phyloP scores from a whole-genome alignment of 2,329 filamentous ascomycete genomes.

The Cercospora brassicicola region DNA sequence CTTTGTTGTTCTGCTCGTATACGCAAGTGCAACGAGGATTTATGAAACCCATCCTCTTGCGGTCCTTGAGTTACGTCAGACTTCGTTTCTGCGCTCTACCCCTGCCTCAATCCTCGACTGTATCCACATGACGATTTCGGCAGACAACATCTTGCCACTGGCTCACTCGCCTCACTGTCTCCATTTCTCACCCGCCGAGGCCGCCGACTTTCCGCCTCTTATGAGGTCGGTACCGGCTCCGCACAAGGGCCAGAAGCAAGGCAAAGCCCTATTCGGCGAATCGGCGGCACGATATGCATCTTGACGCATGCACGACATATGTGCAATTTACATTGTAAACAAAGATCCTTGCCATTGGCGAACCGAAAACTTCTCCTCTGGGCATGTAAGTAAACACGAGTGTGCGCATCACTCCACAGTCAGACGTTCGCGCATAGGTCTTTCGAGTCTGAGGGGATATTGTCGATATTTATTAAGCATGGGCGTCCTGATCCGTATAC shows the following conservation, averaged over 20 bases:
- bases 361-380: neutral
- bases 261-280: constrained; percentile 4
- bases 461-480: constrained; percentile 4
- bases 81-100: constrained; percentile 1
- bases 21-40: neutral
- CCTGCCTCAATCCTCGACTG: neutral
- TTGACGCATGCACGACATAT: constrained; percentile 11
- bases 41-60: constrained; percentile 4
- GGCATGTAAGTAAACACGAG: neutral
- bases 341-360: constrained; percentile 1
- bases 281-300: constrained; percentile 2
- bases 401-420: constrained; percentile 2
- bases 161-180: constrained; percentile 6
- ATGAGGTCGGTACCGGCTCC: constrained; percentile 2
- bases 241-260: neutral
- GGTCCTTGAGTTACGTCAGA: constrained; percentile 10
- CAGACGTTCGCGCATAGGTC: neutral
- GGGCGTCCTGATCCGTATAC: constrained; percentile 11
- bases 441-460: neutral
- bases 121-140: constrained; percentile 14
- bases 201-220: neutral
- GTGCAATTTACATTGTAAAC: constrained; percentile 6
- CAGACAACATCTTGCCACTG: constrained; percentile 3
- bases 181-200: neutral
- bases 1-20: neutral